These are phyloP conservation scores for Glycyrrhiza uralensis DNA, from an alignment of 306 rosid species.

Conservation along the genomic window DNA sequence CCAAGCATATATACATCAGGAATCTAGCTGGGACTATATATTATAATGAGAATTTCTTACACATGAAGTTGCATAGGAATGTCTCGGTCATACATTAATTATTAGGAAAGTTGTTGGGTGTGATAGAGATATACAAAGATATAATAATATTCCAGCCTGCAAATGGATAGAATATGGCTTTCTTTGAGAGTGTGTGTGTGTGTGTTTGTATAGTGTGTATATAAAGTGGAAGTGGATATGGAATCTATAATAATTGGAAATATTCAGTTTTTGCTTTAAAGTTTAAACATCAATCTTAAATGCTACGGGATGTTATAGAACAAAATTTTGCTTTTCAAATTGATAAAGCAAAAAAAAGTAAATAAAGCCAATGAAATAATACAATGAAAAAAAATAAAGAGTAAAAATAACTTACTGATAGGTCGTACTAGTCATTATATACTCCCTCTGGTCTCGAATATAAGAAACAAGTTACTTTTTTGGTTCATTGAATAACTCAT, in stretches of 20 bases:
- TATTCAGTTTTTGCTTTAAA: slow-evolving; percentile 18
- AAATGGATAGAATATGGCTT: slow-evolving; percentile 17
- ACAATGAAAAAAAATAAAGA: not conserved
- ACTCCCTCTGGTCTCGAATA: no score
- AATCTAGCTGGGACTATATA: slow-evolving; percentile 2
- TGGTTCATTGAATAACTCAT: no score
- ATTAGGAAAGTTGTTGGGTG: not conserved
- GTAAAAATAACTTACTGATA: not conserved
- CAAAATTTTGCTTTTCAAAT: not conserved
- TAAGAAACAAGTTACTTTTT: no score
- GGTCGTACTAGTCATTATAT: not conserved
- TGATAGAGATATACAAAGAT: not conserved
- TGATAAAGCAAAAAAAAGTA: not conserved
- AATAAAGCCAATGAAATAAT: not conserved
- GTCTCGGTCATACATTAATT: slow-evolving; percentile 9
- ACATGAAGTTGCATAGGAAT: slow-evolving; percentile 12
- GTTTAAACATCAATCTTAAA: not conserved
- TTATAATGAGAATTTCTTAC: not conserved
- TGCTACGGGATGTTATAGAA: not conserved
- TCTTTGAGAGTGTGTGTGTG: no score
- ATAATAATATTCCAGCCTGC: not conserved
- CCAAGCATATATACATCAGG: not conserved
- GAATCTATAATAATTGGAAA: not conserved
- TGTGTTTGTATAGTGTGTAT: no score
- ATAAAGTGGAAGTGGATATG: not conserved